These are phyloP conservation scores for Lasiosphaeria ovina DNA, from an alignment of 495 filamentous ascomycete genomes.

Conservation along the genomic window DNA sequence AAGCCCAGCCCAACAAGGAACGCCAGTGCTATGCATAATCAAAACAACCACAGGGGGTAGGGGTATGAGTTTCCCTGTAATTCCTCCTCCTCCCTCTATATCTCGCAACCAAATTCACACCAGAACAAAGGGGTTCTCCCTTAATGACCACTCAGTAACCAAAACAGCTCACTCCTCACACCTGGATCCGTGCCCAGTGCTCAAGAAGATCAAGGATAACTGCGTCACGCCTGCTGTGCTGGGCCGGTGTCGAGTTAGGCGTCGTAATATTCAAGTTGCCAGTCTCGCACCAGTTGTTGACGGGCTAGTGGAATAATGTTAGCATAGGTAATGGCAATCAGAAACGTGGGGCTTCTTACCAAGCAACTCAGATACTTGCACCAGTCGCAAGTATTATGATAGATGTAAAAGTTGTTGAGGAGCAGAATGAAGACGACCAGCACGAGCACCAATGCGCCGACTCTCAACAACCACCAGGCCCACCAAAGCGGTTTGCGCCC, in stretches of 20 bases:
- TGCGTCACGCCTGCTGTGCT: constrained; percentile 27
- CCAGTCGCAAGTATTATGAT: constrained; percentile 74
- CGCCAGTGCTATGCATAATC: constrained; percentile 5
- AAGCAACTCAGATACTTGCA: constrained; percentile 93
- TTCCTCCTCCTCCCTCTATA: neutral
- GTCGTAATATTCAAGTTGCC: constrained; percentile 46
- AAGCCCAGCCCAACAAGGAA: neutral
- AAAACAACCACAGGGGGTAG: neutral
- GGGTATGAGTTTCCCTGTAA: neutral
- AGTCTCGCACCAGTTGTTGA: constrained; percentile 77
- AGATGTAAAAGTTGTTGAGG: constrained; percentile 84
- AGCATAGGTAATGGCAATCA: constrained; percentile 18
- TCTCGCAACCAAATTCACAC: too few species aligned
- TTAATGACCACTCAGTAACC: neutral
- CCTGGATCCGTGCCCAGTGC: constrained; percentile 8
- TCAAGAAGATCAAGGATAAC: constrained; percentile 24
- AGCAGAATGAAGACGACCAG: constrained; percentile 80
- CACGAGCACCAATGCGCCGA: constrained; percentile 72
- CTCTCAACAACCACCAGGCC: constrained; percentile 92
- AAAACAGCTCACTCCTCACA: neutral
- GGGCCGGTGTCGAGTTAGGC: constrained; percentile 18
- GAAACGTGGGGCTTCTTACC: constrained; percentile 53
- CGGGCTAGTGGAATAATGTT: constrained; percentile 46
- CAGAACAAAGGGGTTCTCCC: neutral
- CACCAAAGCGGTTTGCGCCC: constrained; percentile 92